These are phyloP conservation scores for Sporothrix curviconia DNA, from an alignment of 2,329 filamentous ascomycete genomes.

Conservation along the genomic window DNA sequence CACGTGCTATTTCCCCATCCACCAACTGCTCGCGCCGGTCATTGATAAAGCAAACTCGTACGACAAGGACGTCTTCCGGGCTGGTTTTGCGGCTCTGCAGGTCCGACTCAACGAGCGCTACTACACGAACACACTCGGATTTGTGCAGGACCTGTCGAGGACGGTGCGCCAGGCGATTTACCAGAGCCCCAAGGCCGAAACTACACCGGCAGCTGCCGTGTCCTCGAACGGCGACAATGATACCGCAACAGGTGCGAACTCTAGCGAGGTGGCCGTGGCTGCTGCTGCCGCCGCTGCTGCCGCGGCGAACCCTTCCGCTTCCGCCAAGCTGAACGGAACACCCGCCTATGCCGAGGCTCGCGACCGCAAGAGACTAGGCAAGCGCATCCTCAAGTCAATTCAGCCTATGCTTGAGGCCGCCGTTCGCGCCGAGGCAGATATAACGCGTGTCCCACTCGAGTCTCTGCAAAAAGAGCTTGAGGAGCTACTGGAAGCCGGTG, in stretches of 20 bases:
- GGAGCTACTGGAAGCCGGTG: constrained; percentile 60
- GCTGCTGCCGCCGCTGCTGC: background rate
- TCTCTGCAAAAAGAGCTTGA: constrained; percentile 68
- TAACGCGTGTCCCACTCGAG: constrained; percentile 64
- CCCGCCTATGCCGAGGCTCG: constrained; percentile 58
- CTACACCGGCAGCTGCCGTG: constrained; percentile 23
- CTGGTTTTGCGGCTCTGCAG: constrained; percentile 44
- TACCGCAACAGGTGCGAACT: background rate
- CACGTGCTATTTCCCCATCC: constrained; percentile 84
- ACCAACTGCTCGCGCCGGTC: constrained; percentile 67
- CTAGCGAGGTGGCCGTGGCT: background rate
- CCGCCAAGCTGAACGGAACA: background rate
- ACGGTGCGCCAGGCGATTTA: constrained; percentile 49
- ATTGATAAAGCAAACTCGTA: constrained; percentile 69
- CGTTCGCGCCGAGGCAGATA: constrained; percentile 72
- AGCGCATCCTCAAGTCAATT: constrained; percentile 78
- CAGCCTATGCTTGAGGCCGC: constrained; percentile 73
- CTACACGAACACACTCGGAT: constrained; percentile 52
- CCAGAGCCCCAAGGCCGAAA: background rate
- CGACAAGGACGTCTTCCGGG: constrained; percentile 56
- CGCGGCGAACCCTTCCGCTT: background rate
- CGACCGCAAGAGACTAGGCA: constrained; percentile 77
- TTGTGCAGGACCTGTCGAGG: constrained; percentile 51
- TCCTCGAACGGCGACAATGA: constrained; percentile 25
- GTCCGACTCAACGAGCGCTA: constrained; percentile 47